Evolutionary conservation across 768 basidiomycete genomes (phyloP), one percentile per base, ranked within the genome.

Genomic region (Paxillus rubicundulus): DNA sequence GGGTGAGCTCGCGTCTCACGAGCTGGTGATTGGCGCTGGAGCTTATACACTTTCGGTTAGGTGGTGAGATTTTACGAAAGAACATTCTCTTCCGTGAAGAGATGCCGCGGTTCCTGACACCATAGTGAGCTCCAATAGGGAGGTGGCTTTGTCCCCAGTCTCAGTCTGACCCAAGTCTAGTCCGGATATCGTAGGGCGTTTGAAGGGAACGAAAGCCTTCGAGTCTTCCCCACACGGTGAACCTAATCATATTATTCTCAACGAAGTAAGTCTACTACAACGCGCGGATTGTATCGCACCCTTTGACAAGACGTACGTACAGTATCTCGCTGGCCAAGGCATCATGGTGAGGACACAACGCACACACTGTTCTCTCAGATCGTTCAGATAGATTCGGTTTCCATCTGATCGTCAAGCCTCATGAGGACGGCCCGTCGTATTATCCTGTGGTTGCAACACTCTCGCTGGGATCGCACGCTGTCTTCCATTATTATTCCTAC

Each of bases 371-470:
- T 24, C 38, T 32, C 21, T 44, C 27, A 20, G 45, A 32, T 54
- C 45, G 9, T 41, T 49, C 54, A 38, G 37, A 47, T 40, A 33
- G 28, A 34, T 34, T 45, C 53, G 45, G 21, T 38, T 10, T 38
- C 9, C 37, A n/a, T 38, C n/a, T 41, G 27, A 46, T 46, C 2
- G 34, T 32, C 43, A 68, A 95, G 91, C 91, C 92, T 2, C 95
- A 97, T 61, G 86, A 96, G 73, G 94, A 98, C 67, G 93, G 95
- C 0, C 87, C 92, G 2, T 81, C 85, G 16, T 98, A 96, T 71
- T 74, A 85, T 62, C 91, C 94, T 0, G 82, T 87, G 5, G 94
- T 97, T 1, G 87, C 91, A 2, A 97, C 95, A n/a, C 72, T 98
- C 45, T 93, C 94, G 13, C 72, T 97, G 52, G 86, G 87, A 38